A percentile compares a stretch with the other conserved stretches of the same genome.
phyloP scores from a whole-genome alignment of 768 basidiomycete genomes.

The Paxillus involutus region DNA sequence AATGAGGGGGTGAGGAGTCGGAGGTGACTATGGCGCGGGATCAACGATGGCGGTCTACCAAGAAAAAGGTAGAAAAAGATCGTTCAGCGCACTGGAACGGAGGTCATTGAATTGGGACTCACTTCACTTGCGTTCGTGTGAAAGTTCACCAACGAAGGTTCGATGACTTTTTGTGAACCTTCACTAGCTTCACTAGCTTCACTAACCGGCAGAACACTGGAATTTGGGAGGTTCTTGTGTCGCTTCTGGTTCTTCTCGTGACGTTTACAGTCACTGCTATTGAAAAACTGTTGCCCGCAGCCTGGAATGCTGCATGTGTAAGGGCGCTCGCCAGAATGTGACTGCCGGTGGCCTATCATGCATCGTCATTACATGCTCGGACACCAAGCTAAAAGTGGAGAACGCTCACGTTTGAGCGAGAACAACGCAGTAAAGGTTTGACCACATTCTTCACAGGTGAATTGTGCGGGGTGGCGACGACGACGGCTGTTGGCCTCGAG shows the following conservation, averaged over 20 bases:
- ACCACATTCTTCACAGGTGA: slow-evolving; percentile 13
- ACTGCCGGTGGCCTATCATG: slow-evolving; percentile 27
- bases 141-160: too few relatives aligned
- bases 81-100: neutral
- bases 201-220: slow-evolving; percentile 16
- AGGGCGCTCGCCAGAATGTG: slow-evolving; percentile 27
- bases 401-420: slow-evolving; percentile 31
- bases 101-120: too few relatives aligned
- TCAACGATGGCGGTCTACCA: too few relatives aligned
- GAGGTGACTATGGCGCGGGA: too few relatives aligned
- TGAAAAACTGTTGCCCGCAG: slow-evolving; percentile 28
- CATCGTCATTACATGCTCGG: slow-evolving; percentile 3
- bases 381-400: neutral
- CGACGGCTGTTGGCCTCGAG: slow-evolving; percentile 30
- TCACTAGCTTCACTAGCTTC: too few relatives aligned
- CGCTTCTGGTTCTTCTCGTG: slow-evolving; percentile 34
- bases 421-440: slow-evolving; percentile 32
- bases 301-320: slow-evolving; percentile 25
- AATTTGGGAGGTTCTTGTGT: slow-evolving; percentile 21
- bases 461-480: slow-evolving; percentile 27
- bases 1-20: too few relatives aligned
- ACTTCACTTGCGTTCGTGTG: neutral
- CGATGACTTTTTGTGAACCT: too few relatives aligned
- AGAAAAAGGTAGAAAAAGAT: slow-evolving; percentile 12
- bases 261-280: slow-evolving; percentile 34